Evolutionary conservation across 176 grass and related monocot species (phyloP), one percentile per base, ranked within the genome.

Genomic region (Oryza nivara): DNA sequence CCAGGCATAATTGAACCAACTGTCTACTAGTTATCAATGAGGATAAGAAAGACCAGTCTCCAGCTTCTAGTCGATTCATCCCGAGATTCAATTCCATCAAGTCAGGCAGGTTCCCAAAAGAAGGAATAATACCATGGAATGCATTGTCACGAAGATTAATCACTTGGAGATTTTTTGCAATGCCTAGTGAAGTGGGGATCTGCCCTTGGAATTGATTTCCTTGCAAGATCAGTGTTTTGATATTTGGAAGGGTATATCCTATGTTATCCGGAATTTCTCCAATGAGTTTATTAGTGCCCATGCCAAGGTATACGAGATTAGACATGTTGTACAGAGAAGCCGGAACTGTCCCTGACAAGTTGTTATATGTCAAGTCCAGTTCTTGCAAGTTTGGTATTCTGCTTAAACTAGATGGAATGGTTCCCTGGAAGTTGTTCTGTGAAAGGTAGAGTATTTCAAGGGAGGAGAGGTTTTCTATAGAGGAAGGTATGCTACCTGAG

Each of bases 11-110:
- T 7, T 6, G 8, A 20, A 56, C 32, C 51, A 86, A 19, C 2
- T 47, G 45, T 9, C 20, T 86, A 41, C 88, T 86, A 32, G 86
- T 90, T 28, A 83, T 30, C 36, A 86, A 40, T 0, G 88, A 78
- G 2, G 51, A 26, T 6, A 89, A 19, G 67, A 89, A 89, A 47
- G 48, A 73, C 87, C 87, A 89, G 52, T 89, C 82, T 22, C 82
- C 63, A 6, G 87, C 69, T 85, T 89, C 87, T 2, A 89, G 87
- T 3, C 10, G 32, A 25, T 89, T 89, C 5, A 15, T 28, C 11
- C 28, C 58, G 1, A 89, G 60, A 72, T 68, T 41, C 11, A 89
- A 52, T 41, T 41, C 20, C 0, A 26, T 34, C 12, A 88, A 70
- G 19, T 78, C 28, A 6, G 36, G 28, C 2, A 76, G 34, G 12